phyloP scores from a whole-genome alignment of 83 land plant species.

The Diphasiastrum complanatum region DNA sequence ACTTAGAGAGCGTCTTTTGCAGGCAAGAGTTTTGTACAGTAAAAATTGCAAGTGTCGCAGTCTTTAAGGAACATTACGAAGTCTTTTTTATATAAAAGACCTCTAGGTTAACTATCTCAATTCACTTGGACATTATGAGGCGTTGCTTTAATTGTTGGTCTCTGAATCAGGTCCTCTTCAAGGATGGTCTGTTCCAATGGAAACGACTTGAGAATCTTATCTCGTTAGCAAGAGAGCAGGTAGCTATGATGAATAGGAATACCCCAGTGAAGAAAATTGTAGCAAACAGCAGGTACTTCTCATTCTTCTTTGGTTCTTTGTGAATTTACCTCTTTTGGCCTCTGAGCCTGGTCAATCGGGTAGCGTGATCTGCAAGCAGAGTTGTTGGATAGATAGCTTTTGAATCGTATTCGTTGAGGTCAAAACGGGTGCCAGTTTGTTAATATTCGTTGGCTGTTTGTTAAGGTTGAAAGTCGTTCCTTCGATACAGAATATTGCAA shows the following conservation, averaged over 20 bases:
- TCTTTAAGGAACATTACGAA: not conserved
- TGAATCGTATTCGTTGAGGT: no score
- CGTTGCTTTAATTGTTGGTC: not conserved
- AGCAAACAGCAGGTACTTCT: not conserved
- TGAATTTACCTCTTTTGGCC: not conserved
- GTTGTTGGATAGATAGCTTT: no score
- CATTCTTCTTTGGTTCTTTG: not conserved
- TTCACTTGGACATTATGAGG: not conserved
- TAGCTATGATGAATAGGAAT: constrained; percentile 75
- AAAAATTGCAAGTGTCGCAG: not conserved
- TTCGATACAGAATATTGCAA: constrained; percentile 19
- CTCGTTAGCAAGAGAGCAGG: constrained; percentile 90
- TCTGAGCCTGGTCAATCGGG: no score
- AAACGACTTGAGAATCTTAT: constrained; percentile 93
- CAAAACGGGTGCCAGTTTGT: no score
- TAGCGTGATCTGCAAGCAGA: no score
- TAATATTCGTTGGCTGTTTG: no score
- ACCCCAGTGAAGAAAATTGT: constrained; percentile 56
- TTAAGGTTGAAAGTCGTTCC: no score
- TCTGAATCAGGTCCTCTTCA: constrained; percentile 92
- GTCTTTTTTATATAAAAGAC: not conserved
- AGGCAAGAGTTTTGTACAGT: constrained; percentile 38
- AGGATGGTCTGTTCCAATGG: constrained; percentile 96
- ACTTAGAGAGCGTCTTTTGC: constrained; percentile 87
- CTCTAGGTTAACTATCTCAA: not conserved